phyloP scores from a whole-genome alignment of 2,329 filamentous ascomycete species.

The Lachnellula willkommii region DNA sequence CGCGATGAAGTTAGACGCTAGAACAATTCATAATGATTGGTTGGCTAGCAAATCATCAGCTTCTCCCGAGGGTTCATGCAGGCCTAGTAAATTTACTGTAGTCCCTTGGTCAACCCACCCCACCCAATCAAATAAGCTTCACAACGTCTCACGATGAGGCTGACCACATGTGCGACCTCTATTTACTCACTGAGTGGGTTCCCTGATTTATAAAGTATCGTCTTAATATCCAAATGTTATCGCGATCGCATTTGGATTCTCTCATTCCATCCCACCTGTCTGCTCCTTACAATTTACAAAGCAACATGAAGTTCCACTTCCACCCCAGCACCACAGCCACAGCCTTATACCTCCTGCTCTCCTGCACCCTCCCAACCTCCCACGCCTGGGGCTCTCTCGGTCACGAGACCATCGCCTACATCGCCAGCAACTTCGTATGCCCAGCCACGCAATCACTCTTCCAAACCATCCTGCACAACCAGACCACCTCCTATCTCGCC shows the following conservation, averaged over 20 bases:
- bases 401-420: slow-evolving; percentile 60
- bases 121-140: not conserved
- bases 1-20: too few relatives aligned
- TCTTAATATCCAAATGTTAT: not conserved
- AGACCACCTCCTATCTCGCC: slow-evolving; percentile 54
- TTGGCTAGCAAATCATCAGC: too few relatives aligned
- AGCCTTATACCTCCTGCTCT: slow-evolving; percentile 4
- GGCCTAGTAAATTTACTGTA: not conserved
- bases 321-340: not conserved
- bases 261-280: not conserved
- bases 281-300: too few relatives aligned
- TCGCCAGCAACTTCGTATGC: slow-evolving; percentile 56
- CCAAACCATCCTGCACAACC: slow-evolving; percentile 50
- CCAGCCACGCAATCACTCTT: slow-evolving; percentile 52
- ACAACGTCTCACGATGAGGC: not conserved
- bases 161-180: not conserved
- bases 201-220: not conserved
- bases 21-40: too few relatives aligned
- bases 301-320: slow-evolving; percentile 17
- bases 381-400: slow-evolving; percentile 43
- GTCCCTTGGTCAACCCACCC: not conserved
- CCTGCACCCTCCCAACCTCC: slow-evolving; percentile 3
- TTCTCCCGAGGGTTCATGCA: not conserved
- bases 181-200: not conserved
- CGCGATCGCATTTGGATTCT: not conserved